A percentile compares a stretch with the other conserved stretches of the same genome.
phyloP scores from a whole-genome alignment of 768 basidiomycete genomes.

The Amanita subjunquillea region DNA sequence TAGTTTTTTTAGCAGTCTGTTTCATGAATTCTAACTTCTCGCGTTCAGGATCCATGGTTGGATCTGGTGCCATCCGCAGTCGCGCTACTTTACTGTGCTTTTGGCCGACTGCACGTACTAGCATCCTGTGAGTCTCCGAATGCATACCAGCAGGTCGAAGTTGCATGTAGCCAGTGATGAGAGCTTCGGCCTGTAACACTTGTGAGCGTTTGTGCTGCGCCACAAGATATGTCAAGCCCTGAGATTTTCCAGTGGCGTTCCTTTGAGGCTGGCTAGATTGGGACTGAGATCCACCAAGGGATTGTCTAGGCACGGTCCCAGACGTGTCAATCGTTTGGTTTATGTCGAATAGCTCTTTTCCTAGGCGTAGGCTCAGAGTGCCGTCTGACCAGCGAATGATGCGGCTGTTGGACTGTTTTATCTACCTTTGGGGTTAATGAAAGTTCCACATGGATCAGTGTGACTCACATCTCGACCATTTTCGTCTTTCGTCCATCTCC shows the following conservation, averaged over 20 bases:
- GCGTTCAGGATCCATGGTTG: slow-evolving; percentile 65
- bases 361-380: slow-evolving; percentile 78
- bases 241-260: slow-evolving; percentile 33
- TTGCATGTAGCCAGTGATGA: slow-evolving; percentile 75
- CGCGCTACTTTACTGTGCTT: slow-evolving; percentile 76
- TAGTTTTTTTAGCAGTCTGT: slow-evolving; percentile 53
- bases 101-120: slow-evolving; percentile 79
- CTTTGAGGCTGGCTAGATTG: slow-evolving; percentile 30
- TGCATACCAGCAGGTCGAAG: slow-evolving; percentile 86
- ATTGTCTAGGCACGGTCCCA: slow-evolving; percentile 50
- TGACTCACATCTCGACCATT: slow-evolving; percentile 64
- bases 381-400: slow-evolving; percentile 96
- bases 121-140: slow-evolving; percentile 80
- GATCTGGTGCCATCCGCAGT: slow-evolving; percentile 72
- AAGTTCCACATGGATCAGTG: background rate
- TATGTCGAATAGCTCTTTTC: slow-evolving; percentile 92
- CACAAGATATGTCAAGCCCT: slow-evolving; percentile 82
- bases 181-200: slow-evolving; percentile 78
- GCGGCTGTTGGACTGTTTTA: slow-evolving; percentile 81
- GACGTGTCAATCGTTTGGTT: slow-evolving; percentile 71
- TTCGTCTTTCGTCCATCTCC: slow-evolving; percentile 85
- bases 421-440: slow-evolving; percentile 29
- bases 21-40: slow-evolving; percentile 61
- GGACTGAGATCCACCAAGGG: slow-evolving; percentile 36
- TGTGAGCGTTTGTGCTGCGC: slow-evolving; percentile 82